Evolutionary conservation across 2,329 filamentous ascomycete species (phyloP).

Genomic region (Clarireedia paspali): DNA sequence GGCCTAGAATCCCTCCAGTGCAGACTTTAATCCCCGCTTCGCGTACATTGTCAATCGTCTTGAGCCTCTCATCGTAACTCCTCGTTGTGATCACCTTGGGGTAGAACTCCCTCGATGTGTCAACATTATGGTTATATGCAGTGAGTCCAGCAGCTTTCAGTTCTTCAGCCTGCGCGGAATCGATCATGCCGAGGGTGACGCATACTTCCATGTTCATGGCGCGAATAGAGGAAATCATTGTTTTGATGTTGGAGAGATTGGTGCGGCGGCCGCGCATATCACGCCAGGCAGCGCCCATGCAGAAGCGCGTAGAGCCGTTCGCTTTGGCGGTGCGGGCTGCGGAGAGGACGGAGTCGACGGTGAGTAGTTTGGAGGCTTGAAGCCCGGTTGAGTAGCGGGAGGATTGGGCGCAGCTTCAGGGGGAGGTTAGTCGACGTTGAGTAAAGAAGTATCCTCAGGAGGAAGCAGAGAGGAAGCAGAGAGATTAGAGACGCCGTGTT

Average conservation of each 20-base stretch:
- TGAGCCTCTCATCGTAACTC: slow-evolving; percentile 77
- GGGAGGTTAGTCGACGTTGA: too few species aligned
- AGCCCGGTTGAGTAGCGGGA: slow-evolving; percentile 72
- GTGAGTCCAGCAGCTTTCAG: slow-evolving; percentile 78
- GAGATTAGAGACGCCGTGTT: too few species aligned
- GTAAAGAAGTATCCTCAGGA: too few species aligned
- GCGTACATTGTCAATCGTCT: slow-evolving; percentile 71
- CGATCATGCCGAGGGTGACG: slow-evolving; percentile 92
- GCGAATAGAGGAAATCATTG: slow-evolving; percentile 76
- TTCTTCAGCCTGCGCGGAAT: slow-evolving; percentile 70
- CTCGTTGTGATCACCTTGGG: slow-evolving; percentile 79
- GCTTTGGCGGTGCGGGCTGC: slow-evolving; percentile 70
- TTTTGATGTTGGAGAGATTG: slow-evolving; percentile 72
- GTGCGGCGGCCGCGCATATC: slow-evolving; percentile 90
- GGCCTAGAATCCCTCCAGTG: slow-evolving; percentile 78
- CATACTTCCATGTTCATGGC: slow-evolving; percentile 83
- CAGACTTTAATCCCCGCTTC: slow-evolving; percentile 86
- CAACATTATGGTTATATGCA: slow-evolving; percentile 91
- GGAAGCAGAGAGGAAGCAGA: too few species aligned
- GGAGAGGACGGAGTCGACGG: slow-evolving; percentile 72
- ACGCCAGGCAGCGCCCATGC: slow-evolving; percentile 90
- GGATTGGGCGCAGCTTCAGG: slow-evolving; percentile 63
- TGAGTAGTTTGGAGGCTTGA: slow-evolving; percentile 69
- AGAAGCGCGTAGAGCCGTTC: slow-evolving; percentile 86
- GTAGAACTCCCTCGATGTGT: slow-evolving; percentile 85